phyloP scores from a whole-genome alignment of 2,329 filamentous ascomycete genomes.

The Fusarium sororula region DNA sequence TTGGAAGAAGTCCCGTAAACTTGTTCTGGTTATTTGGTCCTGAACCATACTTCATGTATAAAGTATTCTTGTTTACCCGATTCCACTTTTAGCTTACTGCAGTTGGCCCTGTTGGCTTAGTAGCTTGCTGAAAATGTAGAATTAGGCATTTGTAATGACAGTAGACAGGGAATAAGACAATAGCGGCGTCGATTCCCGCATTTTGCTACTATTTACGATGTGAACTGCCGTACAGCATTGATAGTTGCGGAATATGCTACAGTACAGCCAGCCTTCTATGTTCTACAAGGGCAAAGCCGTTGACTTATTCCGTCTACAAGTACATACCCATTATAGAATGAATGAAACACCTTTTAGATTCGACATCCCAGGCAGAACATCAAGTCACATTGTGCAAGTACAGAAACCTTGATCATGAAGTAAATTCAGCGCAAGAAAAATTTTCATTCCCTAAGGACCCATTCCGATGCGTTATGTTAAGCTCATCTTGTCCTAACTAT shows the following conservation, averaged over 20 bases:
- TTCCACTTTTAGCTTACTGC: constrained; percentile 7
- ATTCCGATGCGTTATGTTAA: constrained; percentile 50
- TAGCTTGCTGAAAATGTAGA: constrained; percentile 21
- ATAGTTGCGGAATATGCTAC: constrained; percentile 8
- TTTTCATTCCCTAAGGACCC: constrained; percentile 52
- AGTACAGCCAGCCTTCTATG: constrained; percentile 4
- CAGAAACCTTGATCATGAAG: constrained; percentile 43
- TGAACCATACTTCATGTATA: constrained; percentile 39
- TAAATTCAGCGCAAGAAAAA: constrained; percentile 47
- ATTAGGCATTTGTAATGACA: constrained; percentile 36
- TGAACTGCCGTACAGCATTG: constrained; percentile 7
- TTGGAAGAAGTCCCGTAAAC: not conserved
- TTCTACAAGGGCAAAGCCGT: constrained; percentile 4
- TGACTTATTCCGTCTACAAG: not conserved
- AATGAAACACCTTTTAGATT: constrained; percentile 13
- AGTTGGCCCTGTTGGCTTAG: constrained; percentile 2
- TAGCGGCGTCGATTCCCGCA: constrained; percentile 29
- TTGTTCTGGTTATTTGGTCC: constrained; percentile 21
- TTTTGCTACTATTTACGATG: constrained; percentile 26
- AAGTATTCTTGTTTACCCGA: constrained; percentile 32
- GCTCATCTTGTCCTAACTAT: constrained; percentile 49
- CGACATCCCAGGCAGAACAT: not conserved
- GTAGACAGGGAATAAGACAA: constrained; percentile 18
- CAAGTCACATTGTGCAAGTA: constrained; percentile 30
- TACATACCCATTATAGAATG: not conserved